Conservation (phyloP, 2,329 filamentous ascomycete genomes). For the Amesomyces nigricolor region DNA sequence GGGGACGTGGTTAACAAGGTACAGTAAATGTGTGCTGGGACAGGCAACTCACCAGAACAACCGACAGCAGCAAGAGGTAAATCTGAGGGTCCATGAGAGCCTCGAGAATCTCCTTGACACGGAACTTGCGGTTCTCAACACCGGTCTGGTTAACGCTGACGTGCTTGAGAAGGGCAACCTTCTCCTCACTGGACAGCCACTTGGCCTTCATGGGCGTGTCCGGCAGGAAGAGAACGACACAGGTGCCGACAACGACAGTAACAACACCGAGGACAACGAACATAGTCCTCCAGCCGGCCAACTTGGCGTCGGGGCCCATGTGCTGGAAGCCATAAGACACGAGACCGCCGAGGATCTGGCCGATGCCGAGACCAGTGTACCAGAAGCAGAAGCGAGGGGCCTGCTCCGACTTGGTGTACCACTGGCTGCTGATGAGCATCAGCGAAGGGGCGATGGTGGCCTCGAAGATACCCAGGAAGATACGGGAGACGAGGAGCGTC, state of each 20-base stretch:
- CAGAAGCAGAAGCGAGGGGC: conserved; percentile 55
- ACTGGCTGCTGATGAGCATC: conserved; percentile 56
- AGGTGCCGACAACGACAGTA: conserved; percentile 38
- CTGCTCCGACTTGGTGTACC: conserved; percentile 53
- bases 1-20: conserved; percentile 18
- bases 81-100: conserved; percentile 47
- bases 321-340: conserved; percentile 51
- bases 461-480: conserved; percentile 57
- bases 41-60: conserved; percentile 38
- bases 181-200: conserved; percentile 37
- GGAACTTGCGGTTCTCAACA: conserved; percentile 49
- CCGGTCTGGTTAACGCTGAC: conserved; percentile 55
- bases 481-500: conserved; percentile 48
- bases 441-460: conserved; percentile 55
- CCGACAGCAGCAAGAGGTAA: conserved; percentile 44
- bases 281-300: conserved; percentile 45
- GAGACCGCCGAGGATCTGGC: conserved; percentile 46
- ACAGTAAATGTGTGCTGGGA: too few species aligned
- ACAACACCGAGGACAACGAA: conserved; percentile 45
- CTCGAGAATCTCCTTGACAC: conserved; percentile 47
- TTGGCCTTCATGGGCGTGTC: conserved; percentile 43
- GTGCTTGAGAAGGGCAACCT: conserved; percentile 45
- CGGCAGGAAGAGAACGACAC: conserved; percentile 41
- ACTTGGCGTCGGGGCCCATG: conserved; percentile 31
- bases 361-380: conserved; percentile 55